Base-by-base conservation (phyloP, 768 basidiomycete species). In the Boletus coccyginus region DNA sequence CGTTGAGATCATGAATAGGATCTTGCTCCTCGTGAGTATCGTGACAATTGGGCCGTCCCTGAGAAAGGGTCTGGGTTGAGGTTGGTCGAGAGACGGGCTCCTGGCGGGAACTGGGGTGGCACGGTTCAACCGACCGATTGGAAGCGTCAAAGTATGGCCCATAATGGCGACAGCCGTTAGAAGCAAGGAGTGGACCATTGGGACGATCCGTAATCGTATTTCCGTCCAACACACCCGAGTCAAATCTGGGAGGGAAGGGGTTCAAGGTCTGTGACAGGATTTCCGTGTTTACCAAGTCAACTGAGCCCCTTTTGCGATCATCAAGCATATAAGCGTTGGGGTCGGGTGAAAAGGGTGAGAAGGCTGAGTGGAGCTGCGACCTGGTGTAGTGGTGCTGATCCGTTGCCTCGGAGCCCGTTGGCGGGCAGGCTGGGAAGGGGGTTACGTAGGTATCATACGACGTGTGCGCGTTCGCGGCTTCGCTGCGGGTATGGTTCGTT, bases 291-390 rank as follows among this genome's bases (percentile, higher is more conserved):
- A 73, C 65, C 46, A 69, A 69, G 38, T 68, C 67, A 40, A 60
- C 70, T 32, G 71, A 73, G 51, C 74, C 77, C 57, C 74, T 76
- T 42, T 70, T 67, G 68, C 60, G 62, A 55, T 58, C 69, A 58
- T 43, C 68, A 69, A 56, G 78, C 74, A 5, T 66, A 63, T 74
- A 74, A 21, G 76, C 65, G 60, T 81, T 86, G 10, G 86, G 84
- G 62, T 91, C 89, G 10, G 89, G 89, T 1, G 90, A 91, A 73
- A 92, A 92, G 4, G 89, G 89, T 8, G 88, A 87, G 69, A 91
- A 91, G 55, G 70, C 63, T 9, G 62, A 63, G 29, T 56, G 58
- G 29, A 56, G 50, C 41, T 62, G 65, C 27, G 66, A 56, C 47
- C 65, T 61, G 40, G 55, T 29, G 11, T 57, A 69, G 8, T 60